Evolutionary conservation across 2,329 filamentous ascomycete genomes (phyloP).

Genomic region (Hortaea sp.): DNA sequence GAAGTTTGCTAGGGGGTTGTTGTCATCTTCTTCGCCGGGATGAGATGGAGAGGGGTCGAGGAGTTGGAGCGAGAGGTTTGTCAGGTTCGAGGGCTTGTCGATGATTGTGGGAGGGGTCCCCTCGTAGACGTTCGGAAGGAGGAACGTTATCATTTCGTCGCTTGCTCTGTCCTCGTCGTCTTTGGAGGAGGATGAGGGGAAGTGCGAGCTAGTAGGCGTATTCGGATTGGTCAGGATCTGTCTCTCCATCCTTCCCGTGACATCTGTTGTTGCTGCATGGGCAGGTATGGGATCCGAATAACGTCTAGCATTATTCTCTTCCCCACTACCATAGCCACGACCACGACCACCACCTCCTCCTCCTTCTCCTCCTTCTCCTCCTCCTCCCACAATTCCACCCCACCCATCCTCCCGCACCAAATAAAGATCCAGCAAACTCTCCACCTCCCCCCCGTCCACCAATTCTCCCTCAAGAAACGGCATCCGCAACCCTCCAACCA

Average conservation of each 20-base stretch:
- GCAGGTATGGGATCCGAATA: neutral
- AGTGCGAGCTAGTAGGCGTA: neutral
- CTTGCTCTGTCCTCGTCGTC: neutral
- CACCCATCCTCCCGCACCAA: neutral
- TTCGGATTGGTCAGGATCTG: neutral
- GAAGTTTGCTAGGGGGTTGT: neutral
- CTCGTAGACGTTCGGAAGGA: neutral
- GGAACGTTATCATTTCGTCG: neutral
- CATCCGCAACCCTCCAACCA: neutral
- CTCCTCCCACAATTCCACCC: neutral
- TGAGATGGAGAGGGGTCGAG: neutral
- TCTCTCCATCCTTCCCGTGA: neutral
- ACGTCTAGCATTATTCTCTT: too few relatives aligned
- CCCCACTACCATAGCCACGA: too few relatives aligned
- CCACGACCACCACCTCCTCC: too few relatives aligned
- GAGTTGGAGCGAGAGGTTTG: neutral
- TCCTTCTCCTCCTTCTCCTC: neutral
- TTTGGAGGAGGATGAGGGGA: neutral
- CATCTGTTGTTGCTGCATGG: neutral
- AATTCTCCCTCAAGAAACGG: too few relatives aligned
- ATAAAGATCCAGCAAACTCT: neutral
- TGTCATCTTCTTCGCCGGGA: neutral
- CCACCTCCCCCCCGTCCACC: neutral
- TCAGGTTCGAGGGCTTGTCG: neutral
- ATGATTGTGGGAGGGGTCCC: neutral